Base-by-base conservation (phyloP, 1,139 yeast genomes). In the Scheffersomyces titani region DNA sequence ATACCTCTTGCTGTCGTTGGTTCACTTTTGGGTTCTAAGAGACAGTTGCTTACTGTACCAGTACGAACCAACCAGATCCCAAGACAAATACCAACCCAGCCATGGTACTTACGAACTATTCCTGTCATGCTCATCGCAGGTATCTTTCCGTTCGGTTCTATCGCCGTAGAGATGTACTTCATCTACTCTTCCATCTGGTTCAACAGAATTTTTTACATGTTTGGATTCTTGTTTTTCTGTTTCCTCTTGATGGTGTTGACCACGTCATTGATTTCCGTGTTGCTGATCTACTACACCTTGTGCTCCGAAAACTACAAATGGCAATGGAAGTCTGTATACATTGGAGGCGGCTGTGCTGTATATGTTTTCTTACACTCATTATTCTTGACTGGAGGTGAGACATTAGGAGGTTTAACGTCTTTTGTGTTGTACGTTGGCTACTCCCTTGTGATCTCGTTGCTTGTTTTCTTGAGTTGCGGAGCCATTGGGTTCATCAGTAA, bases 11-110 rank as follows among this genome's bases (percentile, higher is more conserved):
- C 98, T 1, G 81, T 89, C 11, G 78, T 84, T 52, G 98, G 98
- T 18, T 89, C 97, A 0, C 76, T 92, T 53, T 69, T 89, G 55
- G 96, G 96, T 1, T 82, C 88, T 65, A 92, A 85, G 74, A 83
- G 81, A 67, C 85, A 87, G 24, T 70, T 84, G 51, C 72, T 88
- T 60, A 71, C 80, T 11, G 77, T 84, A 50, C 98, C 98, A 16
- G 96, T 93, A 44, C 88, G 92, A 67, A 92, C 97, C 24, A 90
- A 89, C 68, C 97, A 93, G 77, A 94, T 94, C 64, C 97, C 98
- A 60, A 87, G 99, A 74, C 98, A 94, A 75, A 89, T 94, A 60
- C 99, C 99, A 50, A 80, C 82, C 22, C 98, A 92, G 74, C 97
- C 97, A 55, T 86, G 92, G 85, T 92, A 90, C 67, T 81, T 92